phyloP scores from a whole-genome alignment of 257 asterid species.

The Penstemon eatonii region DNA sequence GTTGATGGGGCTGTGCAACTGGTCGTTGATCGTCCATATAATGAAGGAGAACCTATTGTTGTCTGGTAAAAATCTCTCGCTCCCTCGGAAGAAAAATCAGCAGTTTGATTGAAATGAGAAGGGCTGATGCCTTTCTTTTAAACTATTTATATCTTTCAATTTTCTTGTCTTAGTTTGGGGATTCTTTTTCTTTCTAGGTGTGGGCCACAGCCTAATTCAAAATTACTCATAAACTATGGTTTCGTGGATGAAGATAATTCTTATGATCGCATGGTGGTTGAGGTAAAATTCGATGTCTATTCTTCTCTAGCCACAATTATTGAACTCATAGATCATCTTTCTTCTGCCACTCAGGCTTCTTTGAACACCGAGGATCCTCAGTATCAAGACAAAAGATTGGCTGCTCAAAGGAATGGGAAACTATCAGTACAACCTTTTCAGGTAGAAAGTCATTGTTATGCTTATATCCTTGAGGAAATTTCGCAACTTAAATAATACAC shows the following conservation, averaged over 20 bases:
- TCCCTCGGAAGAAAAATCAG: constrained; percentile 6
- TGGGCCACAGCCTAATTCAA: constrained; percentile 97
- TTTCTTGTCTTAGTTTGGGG: constrained; percentile 26
- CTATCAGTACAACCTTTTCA: constrained; percentile 77
- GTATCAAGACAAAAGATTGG: constrained; percentile 94
- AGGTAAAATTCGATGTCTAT: constrained; percentile 45
- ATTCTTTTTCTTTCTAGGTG: constrained; percentile 58
- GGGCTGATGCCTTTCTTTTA: constrained; percentile 12
- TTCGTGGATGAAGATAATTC: constrained; percentile 95
- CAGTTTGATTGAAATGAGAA: constrained; percentile 16
- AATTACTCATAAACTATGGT: constrained; percentile 90
- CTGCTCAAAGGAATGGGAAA: constrained; percentile 97
- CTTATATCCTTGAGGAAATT: constrained; percentile 1
- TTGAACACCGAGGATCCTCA: constrained; percentile 95
- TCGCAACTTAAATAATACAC: constrained; percentile 24
- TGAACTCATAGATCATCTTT: constrained; percentile 24
- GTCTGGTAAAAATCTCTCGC: constrained; percentile 65
- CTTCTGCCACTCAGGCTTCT: constrained; percentile 64
- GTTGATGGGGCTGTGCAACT: constrained; percentile 83
- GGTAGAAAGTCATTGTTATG: constrained; percentile 37
- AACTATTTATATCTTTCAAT: constrained; percentile 13
- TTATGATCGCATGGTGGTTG: constrained; percentile 77
- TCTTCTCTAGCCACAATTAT: constrained; percentile 28
- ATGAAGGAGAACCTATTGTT: constrained; percentile 80
- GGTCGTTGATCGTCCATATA: constrained; percentile 81